Evolutionary conservation across 23 red algal genomes (phyloP).

Genomic region (Chondrus crispus): DNA sequence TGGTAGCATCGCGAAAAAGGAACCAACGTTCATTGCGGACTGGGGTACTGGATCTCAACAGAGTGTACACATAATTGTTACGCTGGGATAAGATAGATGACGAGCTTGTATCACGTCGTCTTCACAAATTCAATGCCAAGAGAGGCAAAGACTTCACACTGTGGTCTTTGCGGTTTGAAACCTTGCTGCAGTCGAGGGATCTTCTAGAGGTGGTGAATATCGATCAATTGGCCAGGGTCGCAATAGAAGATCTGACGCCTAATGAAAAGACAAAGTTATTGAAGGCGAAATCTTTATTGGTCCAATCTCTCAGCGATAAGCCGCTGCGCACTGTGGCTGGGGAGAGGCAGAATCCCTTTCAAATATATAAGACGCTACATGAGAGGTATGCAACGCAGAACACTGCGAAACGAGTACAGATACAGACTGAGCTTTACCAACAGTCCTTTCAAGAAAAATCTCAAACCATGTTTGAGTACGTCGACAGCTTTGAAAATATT

Average conservation of each 20-base stretch:
- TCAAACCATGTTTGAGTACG: background rate
- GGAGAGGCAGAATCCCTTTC: background rate
- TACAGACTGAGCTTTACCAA: background rate
- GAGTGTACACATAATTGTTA: no score
- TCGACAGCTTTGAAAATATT: background rate
- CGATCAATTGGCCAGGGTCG: no score
- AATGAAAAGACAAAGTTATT: no score
- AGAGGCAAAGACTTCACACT: background rate
- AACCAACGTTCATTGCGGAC: no score
- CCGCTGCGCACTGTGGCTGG: background rate
- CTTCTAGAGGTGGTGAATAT: background rate
- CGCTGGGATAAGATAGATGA: no score
- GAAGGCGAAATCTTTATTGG: no score
- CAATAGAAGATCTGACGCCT: no score
- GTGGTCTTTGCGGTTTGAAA: background rate
- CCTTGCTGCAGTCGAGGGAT: background rate
- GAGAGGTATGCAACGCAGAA: background rate
- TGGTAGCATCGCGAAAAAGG: no score
- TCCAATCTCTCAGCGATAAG: background rate
- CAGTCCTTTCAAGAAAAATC: background rate
- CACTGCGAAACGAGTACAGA: background rate
- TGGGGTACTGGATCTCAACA: no score
- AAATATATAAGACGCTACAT: background rate
- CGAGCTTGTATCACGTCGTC: no score
- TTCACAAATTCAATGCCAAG: background rate